phyloP scores from a whole-genome alignment of 306 rosid genomes.

The Dalbergia cochinchinensis region DNA sequence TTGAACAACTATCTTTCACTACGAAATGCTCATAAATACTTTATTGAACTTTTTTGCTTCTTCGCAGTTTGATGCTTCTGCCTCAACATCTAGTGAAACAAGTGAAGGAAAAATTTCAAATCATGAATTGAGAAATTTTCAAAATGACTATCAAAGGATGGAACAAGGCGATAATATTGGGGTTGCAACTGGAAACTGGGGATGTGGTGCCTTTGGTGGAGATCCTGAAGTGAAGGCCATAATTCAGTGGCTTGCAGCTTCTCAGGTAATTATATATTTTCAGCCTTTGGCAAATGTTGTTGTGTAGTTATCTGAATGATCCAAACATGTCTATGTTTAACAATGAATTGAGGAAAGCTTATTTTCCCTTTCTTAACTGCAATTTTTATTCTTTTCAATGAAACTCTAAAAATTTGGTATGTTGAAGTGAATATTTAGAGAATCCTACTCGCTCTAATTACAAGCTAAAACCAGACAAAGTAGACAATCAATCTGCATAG shows the following conservation, averaged over 20 bases:
- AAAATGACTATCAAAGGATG: constrained; percentile 41
- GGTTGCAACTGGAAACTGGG: constrained; percentile 96
- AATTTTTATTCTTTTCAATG: constrained; percentile 2
- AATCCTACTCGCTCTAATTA: neutral
- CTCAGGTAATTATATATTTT: constrained; percentile 73
- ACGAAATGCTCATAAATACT: neutral
- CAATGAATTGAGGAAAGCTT: neutral
- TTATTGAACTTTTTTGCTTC: constrained; percentile 28
- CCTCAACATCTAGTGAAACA: constrained; percentile 53
- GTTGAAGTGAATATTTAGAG: neutral
- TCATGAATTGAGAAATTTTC: constrained; percentile 42
- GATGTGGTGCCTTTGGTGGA: constrained; percentile 97
- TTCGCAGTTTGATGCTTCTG: constrained; percentile 50
- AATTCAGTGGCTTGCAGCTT: constrained; percentile 97
- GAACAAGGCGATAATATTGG: constrained; percentile 58
- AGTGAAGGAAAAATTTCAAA: constrained; percentile 45
- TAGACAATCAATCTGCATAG: neutral
- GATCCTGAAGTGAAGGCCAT: constrained; percentile 90
- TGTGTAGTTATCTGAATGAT: constrained; percentile 7
- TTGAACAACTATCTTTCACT: constrained; percentile 18
- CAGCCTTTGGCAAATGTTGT: neutral
- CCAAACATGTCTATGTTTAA: constrained; percentile 9
- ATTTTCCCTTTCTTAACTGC: neutral
- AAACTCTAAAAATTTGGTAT: neutral
- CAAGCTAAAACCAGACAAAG: neutral